Evolutionary conservation across 2,329 filamentous ascomycete genomes (phyloP), one percentile per base, ranked within the genome.

Genomic region (Dactylellina haptotyla): DNA sequence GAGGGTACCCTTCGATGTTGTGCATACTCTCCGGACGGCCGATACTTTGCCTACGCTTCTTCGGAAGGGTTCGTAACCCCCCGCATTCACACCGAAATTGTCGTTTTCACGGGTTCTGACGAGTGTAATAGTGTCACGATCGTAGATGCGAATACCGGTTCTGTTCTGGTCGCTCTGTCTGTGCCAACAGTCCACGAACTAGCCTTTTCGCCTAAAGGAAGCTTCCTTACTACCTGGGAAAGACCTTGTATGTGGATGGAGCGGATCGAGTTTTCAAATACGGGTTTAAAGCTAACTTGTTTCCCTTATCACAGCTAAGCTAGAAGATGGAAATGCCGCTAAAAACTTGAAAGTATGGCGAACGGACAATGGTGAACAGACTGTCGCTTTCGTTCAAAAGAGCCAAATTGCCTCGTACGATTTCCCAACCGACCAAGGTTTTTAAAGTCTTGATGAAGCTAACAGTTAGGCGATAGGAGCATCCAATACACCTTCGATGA

Each of bases 291-390:
- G n/a, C n/a, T 18, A 23, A 43, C 43, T 26, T 23, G 23, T 30
- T 63, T 23, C 16, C 26, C 23, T 32, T 14, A 12, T n/a, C 9
- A 58, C 41, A 78, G 86, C 87, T 77, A 98, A 98, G 84, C 94
- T 98, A 79, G 94, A 94, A 79, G 89, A 91, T 73, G 95, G 95
- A 66, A 92, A 97, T 81, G 93, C 95, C 48, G 89, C 88, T 78
- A 97, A 97, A 87, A 99, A 99, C 81, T 84, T 99, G 76, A 98
- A 97, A 85, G 89, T 99, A 78, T 99, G 95, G 95, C 88, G 89
- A 80, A 93, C 91, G 34, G 88, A 90, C 6, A 81, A 85, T 10
- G 83, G 87, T 50, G 86, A 86, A 82, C 85, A 89, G 78, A 88
- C 93, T 28, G 86, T 97, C 48, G 94, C 93, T 79, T 99, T 96